Base-by-base conservation (phyloP, 495 filamentous ascomycete species). In the Xylaria acuta region DNA sequence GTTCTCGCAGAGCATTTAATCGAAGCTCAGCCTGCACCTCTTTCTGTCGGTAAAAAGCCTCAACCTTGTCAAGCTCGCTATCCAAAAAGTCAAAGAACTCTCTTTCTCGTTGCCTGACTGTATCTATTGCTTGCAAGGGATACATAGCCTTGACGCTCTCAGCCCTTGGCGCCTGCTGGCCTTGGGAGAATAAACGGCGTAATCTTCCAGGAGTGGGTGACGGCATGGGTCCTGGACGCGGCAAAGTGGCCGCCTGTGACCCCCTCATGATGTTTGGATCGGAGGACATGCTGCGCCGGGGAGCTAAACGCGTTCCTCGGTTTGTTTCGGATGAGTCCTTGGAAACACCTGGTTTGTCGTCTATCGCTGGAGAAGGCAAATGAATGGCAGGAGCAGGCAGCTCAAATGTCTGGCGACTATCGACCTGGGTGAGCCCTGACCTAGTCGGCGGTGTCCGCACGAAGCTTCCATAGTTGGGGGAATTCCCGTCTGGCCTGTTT, bases 1-100 rank as follows among this genome's bases (percentile, higher is more conserved):
- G 94, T 34, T 92, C 89, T 40, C 92, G 87, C 36, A 97, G 86
- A 18, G 90, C 80, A 8, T 82, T 78, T n/a, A 97, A 81, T 14
- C 94, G 88, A 47, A 90, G 82, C 3, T 88, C 88, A 4, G 94
- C 92, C 76, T 97, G 92, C 25, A 91, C 85, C 77, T 97, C 94
- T 75, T 95, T 97, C 77, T 84, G 81, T 73, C 87, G 89, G 83
- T 97, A 97, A 78, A 97, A 97, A 0, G 85, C 79, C 75, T 97
- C 94, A 49, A 97, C 92, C 80, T 97, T 97, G 47, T 88, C 81
- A n/a, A 97, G 81, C 78, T 97, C 91, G 27, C 78, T 81, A 75
- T 97, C 93, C 54, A 97, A 81, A 75, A 93, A 97, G 0, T 77
- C 80, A 74, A 93, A 93, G 76, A 97, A 97, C 62, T 96, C 92